These are phyloP conservation scores for Trypanosoma mega DNA, from an alignment of 208 protist genomes.

Conservation along the genomic window DNA sequence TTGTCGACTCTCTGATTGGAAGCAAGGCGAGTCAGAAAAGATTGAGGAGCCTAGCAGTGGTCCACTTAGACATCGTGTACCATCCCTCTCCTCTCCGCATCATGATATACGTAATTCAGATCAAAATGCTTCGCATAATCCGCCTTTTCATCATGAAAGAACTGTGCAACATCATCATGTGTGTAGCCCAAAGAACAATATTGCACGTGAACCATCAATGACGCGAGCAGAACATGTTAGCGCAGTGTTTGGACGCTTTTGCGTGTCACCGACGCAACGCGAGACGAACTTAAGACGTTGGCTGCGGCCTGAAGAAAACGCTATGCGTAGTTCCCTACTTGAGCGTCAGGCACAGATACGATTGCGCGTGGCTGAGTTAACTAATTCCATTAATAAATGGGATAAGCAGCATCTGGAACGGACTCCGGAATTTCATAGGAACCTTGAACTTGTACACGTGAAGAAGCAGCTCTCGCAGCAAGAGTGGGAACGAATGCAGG, in stretches of 20 bases:
- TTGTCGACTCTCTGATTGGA: no score
- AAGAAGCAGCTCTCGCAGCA: background rate
- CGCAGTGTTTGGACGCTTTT: background rate
- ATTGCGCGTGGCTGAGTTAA: background rate
- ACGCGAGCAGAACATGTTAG: background rate
- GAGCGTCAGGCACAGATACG: background rate
- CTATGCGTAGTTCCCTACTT: slow-evolving; percentile 1
- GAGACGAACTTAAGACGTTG: background rate
- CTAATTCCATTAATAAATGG: slow-evolving; percentile 1
- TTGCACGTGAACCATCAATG: background rate
- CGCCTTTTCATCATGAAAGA: no score
- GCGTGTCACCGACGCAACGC: background rate
- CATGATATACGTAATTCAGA: no score
- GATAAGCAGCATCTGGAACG: background rate
- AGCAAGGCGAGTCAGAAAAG: no score
- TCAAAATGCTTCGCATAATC: no score
- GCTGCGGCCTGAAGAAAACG: slow-evolving; percentile 5
- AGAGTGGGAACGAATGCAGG: slow-evolving; percentile 18
- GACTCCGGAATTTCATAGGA: background rate
- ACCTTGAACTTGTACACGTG: slow-evolving; percentile 1
- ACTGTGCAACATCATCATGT: no score
- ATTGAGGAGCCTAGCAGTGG: no score
- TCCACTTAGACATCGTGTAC: no score
- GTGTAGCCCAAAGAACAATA: no score
- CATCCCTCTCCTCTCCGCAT: no score